Evolutionary conservation across 1,139 yeast genomes (phyloP), one percentile per base, ranked within the genome.

Genomic region (Suhomyces ambrosiae): DNA sequence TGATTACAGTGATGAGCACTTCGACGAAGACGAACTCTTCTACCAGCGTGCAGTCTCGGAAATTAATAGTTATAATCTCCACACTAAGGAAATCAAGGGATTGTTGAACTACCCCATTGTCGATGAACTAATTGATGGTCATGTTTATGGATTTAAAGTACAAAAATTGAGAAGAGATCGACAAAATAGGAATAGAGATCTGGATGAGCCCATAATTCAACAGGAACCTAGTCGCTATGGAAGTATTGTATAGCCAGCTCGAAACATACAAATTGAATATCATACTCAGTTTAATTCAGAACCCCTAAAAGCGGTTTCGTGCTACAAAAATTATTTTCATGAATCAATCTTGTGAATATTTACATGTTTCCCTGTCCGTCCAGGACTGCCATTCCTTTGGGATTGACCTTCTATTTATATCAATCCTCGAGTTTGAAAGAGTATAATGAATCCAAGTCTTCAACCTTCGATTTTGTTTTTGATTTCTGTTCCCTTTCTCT

Each of bases 101-200:
- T 37, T 71, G 32, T 50, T 71, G 27, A 69, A 71, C 41, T 71
- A 71, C 45, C 77, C 76, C 1, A 68, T 71, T 16, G 74, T 70
- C 7, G 76, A 71, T 38, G 74, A 70, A 41, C 54, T 69, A 33
- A 59, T 71, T 6, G 61, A 54, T 28, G 68, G 76, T 14, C 77
- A 71, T 52, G 60, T 54, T 17, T 71, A 62, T 50, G 76, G 77
- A 3, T 71, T 61, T 48, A 68, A 68, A 44, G 75, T 71, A 6
- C 62, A 63, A 36, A 65, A 65, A 46, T 53, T 71, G 35, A 49
- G 76, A 28, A 57, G 51, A 19, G 57, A 60, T 27, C 37, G 58
- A 18, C 31, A 37, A 5, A 28, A 34, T 25, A 35, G 33, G 12
- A 27, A 24, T 7, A 16, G 18, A 13, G 23, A 30, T 11, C 37